These are phyloP conservation scores for Ustilaginoidea virens DNA, from an alignment of 2,329 filamentous ascomycete genomes.

Conservation along the genomic window DNA sequence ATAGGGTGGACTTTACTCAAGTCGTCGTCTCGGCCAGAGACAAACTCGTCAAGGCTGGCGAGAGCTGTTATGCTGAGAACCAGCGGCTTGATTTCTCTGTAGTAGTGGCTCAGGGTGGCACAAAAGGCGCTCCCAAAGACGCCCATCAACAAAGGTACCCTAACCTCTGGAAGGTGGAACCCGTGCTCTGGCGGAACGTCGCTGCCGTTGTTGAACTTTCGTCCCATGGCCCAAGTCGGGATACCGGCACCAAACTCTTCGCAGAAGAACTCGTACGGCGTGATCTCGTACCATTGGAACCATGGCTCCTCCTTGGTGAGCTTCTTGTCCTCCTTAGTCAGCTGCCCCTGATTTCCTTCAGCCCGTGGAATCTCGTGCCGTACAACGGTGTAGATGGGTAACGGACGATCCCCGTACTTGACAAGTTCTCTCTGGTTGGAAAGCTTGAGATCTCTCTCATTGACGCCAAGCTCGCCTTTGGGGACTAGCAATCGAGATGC, in stretches of 20 bases:
- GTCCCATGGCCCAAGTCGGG: constrained; percentile 83
- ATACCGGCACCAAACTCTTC: constrained; percentile 87
- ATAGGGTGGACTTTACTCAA: constrained; percentile 88
- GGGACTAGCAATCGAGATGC: constrained; percentile 72
- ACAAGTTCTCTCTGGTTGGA: constrained; percentile 72
- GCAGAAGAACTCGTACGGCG: constrained; percentile 88
- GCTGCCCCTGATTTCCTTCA: constrained; percentile 22
- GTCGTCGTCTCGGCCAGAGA: constrained; percentile 69
- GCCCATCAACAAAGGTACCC: constrained; percentile 72
- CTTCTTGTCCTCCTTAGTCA: constrained; percentile 21
- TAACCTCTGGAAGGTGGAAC: constrained; percentile 64
- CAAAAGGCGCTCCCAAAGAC: constrained; percentile 98
- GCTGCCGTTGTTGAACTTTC: constrained; percentile 59
- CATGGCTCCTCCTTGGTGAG: constrained; percentile 54
- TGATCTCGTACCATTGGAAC: constrained; percentile 98
- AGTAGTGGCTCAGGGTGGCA: constrained; percentile 89
- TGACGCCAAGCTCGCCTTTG: constrained; percentile 60
- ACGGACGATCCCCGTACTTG: constrained; percentile 61
- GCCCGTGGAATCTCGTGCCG: constrained; percentile 74
- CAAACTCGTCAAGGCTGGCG: constrained; percentile 61
- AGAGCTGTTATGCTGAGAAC: constrained; percentile 63
- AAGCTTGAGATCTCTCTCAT: constrained; percentile 71
- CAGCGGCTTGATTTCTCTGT: constrained; percentile 78
- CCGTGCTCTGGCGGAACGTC: constrained; percentile 40
- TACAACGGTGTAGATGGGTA: constrained; percentile 93